Evolutionary conservation across 139 green algal species (phyloP), one percentile per base, ranked within the genome.

Genomic region (Coelastrella sp.): DNA sequence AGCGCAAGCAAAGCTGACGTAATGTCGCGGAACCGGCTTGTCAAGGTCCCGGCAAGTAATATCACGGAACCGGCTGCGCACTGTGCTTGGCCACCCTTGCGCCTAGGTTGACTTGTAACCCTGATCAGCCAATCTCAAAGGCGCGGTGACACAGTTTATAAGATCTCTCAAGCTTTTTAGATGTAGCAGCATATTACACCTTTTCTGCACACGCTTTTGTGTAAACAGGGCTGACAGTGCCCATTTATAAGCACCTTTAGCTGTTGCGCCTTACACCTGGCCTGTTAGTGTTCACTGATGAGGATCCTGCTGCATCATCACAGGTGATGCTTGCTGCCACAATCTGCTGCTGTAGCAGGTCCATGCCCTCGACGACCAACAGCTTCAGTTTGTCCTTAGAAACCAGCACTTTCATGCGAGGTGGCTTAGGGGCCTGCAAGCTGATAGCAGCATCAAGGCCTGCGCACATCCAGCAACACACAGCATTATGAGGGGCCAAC

Each of bases 351-450:
- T 81, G 68, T 66, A 81, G 66, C 65, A 81, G 9, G 0, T 88
- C 66, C 84, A 88, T 49, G 0, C 84, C 84, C 22, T 81, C 15
- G 0, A 68, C 66, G 19, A 88, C 19, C 27, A 88, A 24, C 49
- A 57, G 24, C 66, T 88, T 88, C 7, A 88, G 84, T 59, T 79
- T n/a, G 19, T 25, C 24, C 27, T 56, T 81, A 27, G 68, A n/a
- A 19, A 68, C 61, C 49, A 88, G 84, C 66, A 88, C 84, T 4
- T n/a, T 17, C 84, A 88, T 57, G 7, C 27, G 65, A 4, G 84
- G 66, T 27, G 65, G 6, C 19, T 63, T 12, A 17, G 84, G 84
- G 5, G 68, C 65, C 84, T 80, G 84, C 74, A 27, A 61, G 20
- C 20, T 35, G 12, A 65, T 17, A 9, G 11, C 20, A 10, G 20